Evolutionary conservation across 345 rosid genomes (phyloP), one percentile per base, ranked within the genome.

Genomic region (Toxicodendron radicans): DNA sequence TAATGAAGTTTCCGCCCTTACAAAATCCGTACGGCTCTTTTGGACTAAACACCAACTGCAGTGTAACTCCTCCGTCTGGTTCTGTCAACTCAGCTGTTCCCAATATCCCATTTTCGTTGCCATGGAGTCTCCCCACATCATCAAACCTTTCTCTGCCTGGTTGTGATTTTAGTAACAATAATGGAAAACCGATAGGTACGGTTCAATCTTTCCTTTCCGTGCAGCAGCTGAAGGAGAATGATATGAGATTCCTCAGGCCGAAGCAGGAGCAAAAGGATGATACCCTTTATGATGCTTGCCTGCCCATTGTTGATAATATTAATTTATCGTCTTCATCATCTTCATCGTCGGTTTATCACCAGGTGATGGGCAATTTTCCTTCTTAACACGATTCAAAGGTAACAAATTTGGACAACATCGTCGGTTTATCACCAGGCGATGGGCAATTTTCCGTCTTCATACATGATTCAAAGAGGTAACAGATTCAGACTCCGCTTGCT

Each of bases 251-350:
- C 73, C 68, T 83, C 12, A 79, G 78, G 53, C 87, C 88, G 17
- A 84, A 87, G 73, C 81, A 75, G 79, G 93, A 89, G 77, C 78
- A 69, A 30, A 78, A 78, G 71, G 89, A 80, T 68, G 88, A 84
- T 24, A 78, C 71, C 58, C 60, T 71, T 21, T 79, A 78, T 56
- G 85, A 80, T 71, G 79, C 78, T 68, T 75, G 75, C 45, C 60
- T 78, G 12, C 77, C 85, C 60, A 75, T 79, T 52, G 56, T 80
- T 58, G 83, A 82, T 62, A 83, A 79, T 49, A 71, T 78, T 38
- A 81, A 77, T 66, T 60, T 78, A 33, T 46, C 76, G 27, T 66
- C 83, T 14, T 57, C 73, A 2, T 72, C 85, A 2, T 72, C 85
- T 7, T 76, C 87, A 17, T 71, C 79, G 35, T 68, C 84, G 0